Percentiles rank a stretch among this genome's conserved stretches.
phyloP scores from a whole-genome alignment of 805 yeast genomes.

The Metschnikowia lachancei region DNA sequence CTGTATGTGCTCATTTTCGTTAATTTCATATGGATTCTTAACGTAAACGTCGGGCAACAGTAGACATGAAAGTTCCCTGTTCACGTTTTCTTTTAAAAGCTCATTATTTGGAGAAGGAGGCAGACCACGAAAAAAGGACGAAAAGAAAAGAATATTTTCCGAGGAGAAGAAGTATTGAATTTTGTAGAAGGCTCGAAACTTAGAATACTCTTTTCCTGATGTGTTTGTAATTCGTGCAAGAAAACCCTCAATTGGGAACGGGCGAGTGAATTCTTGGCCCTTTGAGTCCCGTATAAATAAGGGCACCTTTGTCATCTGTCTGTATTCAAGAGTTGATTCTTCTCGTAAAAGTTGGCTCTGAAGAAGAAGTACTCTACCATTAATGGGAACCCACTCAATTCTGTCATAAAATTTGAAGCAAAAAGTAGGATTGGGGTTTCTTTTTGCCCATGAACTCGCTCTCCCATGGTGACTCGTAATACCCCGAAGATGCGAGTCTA shows the following conservation, averaged over 20 bases:
- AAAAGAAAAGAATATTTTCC: conserved; percentile 59
- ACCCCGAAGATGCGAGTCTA: conserved; percentile 19
- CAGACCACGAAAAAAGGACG: conserved; percentile 50
- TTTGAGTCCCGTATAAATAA: conserved; percentile 19
- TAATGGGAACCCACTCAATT: conserved; percentile 49
- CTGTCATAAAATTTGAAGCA: conserved; percentile 69
- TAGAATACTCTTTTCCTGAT: conserved; percentile 40
- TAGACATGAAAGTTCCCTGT: conserved; percentile 17
- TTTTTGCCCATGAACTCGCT: conserved; percentile 15
- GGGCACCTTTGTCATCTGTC: conserved; percentile 27
- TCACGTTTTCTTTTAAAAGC: conserved; percentile 12
- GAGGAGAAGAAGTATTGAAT: conserved; percentile 63
- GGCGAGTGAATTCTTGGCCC: conserved; percentile 42
- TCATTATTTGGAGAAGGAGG: conserved; percentile 55
- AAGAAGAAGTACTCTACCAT: conserved; percentile 28
- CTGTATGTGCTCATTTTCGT: conserved; percentile 48
- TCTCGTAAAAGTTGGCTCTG: conserved; percentile 34
- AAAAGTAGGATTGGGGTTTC: conserved; percentile 43
- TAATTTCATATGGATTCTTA: conserved; percentile 55
- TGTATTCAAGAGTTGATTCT: conserved; percentile 55
- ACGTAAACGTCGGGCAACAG: conserved; percentile 40
- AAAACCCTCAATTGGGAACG: conserved; percentile 81
- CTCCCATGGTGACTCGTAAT: not conserved
- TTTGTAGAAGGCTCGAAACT: conserved; percentile 46
- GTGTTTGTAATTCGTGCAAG: conserved; percentile 54